These are phyloP conservation scores for Aspergillus brunneoviolaceus DNA, from an alignment of 2,329 filamentous ascomycete genomes.

Conservation along the genomic window DNA sequence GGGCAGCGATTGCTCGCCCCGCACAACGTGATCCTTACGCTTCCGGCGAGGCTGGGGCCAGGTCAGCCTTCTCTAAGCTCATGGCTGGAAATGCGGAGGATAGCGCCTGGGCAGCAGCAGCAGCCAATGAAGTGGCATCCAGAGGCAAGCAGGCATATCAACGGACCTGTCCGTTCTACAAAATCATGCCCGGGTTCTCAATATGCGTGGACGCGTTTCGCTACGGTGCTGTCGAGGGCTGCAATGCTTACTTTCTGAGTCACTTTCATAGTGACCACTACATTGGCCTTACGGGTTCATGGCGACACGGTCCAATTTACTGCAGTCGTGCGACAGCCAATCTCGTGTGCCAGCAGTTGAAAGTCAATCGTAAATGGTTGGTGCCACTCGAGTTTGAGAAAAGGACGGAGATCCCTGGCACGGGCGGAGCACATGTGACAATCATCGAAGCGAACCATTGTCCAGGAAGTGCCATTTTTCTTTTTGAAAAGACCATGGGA, in stretches of 20 bases:
- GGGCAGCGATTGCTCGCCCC: conserved; percentile 69
- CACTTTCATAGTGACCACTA: conserved; percentile 99
- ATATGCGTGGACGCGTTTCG: conserved; percentile 96
- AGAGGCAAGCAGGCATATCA: conserved; percentile 83
- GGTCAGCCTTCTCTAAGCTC: conserved; percentile 83
- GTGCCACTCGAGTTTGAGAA: conserved; percentile 82
- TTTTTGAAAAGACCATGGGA: conserved; percentile 78
- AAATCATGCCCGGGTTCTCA: conserved; percentile 88
- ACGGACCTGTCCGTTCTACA: conserved; percentile 96
- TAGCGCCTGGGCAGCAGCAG: conserved; percentile 82
- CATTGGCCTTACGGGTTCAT: conserved; percentile 80
- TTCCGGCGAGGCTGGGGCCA: conserved; percentile 42
- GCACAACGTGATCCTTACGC: conserved; percentile 78
- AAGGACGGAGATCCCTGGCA: conserved; percentile 74
- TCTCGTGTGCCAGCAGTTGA: conserved; percentile 79
- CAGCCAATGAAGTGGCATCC: conserved; percentile 72
- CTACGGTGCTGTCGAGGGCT: conserved; percentile 89
- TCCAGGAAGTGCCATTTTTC: conserved; percentile 86
- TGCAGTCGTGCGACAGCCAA: conserved; percentile 92
- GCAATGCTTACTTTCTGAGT: conserved; percentile 91
- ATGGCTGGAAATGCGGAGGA: conserved; percentile 94
- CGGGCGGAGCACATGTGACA: conserved; percentile 78
- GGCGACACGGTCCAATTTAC: conserved; percentile 93
- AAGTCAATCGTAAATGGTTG: conserved; percentile 82
- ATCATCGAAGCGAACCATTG: conserved; percentile 98